Evolutionary conservation across 306 rosid species (phyloP).

Genomic region (Gleditsia sinensis): DNA sequence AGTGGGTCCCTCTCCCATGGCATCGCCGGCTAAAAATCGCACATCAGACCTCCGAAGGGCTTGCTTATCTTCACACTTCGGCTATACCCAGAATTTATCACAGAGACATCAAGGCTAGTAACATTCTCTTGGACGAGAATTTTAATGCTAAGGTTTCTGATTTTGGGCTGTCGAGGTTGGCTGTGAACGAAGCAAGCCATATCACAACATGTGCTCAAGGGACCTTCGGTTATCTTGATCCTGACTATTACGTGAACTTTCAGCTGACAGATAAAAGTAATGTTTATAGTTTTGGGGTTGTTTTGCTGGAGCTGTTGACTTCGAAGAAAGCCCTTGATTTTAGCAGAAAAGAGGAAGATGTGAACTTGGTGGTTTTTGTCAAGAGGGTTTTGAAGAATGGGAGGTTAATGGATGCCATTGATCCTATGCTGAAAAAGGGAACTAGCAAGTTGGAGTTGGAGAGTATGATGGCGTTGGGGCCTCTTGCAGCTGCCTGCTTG

Average conservation of each 20-base stretch:
- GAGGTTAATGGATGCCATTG: conserved; percentile 47
- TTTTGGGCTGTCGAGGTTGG: conserved; percentile 49
- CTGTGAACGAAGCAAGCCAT: conserved; percentile 41
- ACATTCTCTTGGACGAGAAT: conserved; percentile 42
- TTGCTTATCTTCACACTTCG: conserved; percentile 49
- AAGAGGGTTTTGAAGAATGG: conserved; percentile 47
- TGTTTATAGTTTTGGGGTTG: conserved; percentile 56
- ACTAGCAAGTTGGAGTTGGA: conserved; percentile 44
- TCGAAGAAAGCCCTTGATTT: conserved; percentile 56
- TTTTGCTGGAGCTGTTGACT: conserved; percentile 52
- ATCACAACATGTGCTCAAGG: conserved; percentile 55
- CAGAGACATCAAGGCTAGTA: conserved; percentile 52
- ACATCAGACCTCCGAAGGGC: conserved; percentile 44
- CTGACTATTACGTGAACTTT: conserved; percentile 48
- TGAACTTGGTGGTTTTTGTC: conserved; percentile 49
- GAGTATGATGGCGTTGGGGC: conserved; percentile 49
- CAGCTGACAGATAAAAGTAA: conserved; percentile 56
- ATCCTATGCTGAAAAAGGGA: conserved; percentile 41
- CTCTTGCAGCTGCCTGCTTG: conserved; percentile 45
- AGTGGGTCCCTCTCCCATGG: conserved; percentile 37
- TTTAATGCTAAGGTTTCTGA: conserved; percentile 50
- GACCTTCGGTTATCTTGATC: conserved; percentile 52
- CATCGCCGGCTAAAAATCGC: conserved; percentile 37
- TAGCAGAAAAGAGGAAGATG: conserved; percentile 54
- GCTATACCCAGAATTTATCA: conserved; percentile 51